Percentiles rank a stretch among this genome's conserved stretches.
Conservation (phyloP, 306 rosid genomes). For the Neltuma alba region DNA sequence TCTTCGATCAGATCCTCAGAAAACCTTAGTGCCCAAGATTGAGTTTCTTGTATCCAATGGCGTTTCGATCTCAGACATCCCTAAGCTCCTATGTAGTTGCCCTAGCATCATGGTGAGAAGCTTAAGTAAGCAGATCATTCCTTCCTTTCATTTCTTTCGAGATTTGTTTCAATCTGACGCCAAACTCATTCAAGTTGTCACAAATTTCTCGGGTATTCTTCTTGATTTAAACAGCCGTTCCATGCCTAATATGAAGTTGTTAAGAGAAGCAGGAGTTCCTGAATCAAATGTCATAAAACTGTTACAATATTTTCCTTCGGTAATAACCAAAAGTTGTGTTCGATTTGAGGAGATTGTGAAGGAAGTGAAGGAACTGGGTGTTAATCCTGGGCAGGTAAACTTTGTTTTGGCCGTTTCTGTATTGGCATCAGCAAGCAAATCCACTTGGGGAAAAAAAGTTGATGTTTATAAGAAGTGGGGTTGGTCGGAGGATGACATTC, state of each 20-base stretch:
- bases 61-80: background rate
- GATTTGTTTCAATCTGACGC: background rate
- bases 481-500: conserved; percentile 33
- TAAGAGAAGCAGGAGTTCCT: conserved; percentile 7
- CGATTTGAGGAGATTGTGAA: conserved; percentile 24
- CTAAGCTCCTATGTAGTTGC: background rate
- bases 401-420: conserved; percentile 14
- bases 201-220: background rate
- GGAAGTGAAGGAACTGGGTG: conserved; percentile 33
- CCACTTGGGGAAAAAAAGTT: conserved; percentile 40
- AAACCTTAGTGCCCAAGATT: background rate
- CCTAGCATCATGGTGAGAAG: background rate
- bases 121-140: background rate
- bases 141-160: background rate
- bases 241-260: background rate
- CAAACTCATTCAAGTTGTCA: background rate
- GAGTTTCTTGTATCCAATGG: conserved; percentile 25
- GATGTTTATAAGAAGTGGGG: conserved; percentile 40
- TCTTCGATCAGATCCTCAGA: background rate
- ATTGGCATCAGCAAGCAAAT: conserved; percentile 12
- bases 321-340: background rate
- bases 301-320: conserved; percentile 21
- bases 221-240: background rate
- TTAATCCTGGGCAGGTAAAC: conserved; percentile 24
- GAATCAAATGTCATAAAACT: conserved; percentile 8